Conservation (phyloP, 1,284 basidiomycete species). For the Cryptococcus sp. region DNA sequence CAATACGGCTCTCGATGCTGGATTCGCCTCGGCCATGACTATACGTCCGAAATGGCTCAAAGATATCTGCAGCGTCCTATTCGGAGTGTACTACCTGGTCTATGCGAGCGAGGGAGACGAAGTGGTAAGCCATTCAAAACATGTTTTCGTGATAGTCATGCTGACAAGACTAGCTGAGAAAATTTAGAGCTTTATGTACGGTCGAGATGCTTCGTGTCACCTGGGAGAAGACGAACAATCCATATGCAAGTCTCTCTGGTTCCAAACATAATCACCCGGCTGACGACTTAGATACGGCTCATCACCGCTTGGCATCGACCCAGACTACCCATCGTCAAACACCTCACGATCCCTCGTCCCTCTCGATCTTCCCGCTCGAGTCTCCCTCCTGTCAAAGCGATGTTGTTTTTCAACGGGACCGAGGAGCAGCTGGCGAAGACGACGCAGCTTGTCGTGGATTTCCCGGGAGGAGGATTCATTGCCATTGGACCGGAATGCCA, state of each 20-base stretch:
- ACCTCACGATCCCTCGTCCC: constrained; percentile 76
- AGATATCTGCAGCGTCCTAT: constrained; percentile 76
- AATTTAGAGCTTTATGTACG: constrained; percentile 85
- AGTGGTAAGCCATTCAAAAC: constrained; percentile 57
- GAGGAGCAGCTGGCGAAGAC: constrained; percentile 61
- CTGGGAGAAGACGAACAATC: constrained; percentile 95
- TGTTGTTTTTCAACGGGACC: constrained; percentile 75
- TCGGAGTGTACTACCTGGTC: constrained; percentile 86
- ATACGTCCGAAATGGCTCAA: constrained; percentile 89
- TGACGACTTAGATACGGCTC: constrained; percentile 60
- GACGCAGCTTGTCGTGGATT: constrained; percentile 80
- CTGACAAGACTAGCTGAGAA: constrained; percentile 60
- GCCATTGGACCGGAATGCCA: constrained; percentile 94
- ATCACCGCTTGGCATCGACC: constrained; percentile 58
- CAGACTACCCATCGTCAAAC: constrained; percentile 60
- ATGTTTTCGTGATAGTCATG: neutral
- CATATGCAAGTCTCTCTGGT: constrained; percentile 58
- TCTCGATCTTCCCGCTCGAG: constrained; percentile 66
- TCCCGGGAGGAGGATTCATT: constrained; percentile 93
- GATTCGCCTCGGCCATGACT: constrained; percentile 90
- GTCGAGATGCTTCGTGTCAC: constrained; percentile 91
- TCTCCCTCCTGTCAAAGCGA: constrained; percentile 64
- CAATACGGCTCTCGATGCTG: constrained; percentile 87
- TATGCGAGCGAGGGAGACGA: constrained; percentile 91
- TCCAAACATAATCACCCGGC: neutral